Base-by-base conservation (phyloP, 306 rosid genomes). In the Ormosia emarginata region DNA sequence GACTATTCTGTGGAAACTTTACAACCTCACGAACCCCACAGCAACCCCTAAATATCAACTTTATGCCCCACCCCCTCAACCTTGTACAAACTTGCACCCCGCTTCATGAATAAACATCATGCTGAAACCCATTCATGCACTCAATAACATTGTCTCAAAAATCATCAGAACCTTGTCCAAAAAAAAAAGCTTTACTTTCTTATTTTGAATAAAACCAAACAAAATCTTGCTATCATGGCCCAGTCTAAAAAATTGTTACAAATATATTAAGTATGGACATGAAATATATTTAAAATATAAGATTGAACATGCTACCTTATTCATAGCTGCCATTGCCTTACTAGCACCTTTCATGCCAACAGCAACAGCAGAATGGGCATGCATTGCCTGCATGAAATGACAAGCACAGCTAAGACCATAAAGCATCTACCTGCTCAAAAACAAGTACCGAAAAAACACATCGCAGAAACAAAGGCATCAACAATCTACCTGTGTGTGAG, bases 311-410 rank as follows among this genome's bases (percentile, higher is more conserved):
- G 53, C 2, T 73, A 95, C 99, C 99, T 94, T 94, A 82, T 87
- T 96, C 92, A 94, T 90, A 61, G 98, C 93, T 49, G 88, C 17
- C 99, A 96, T 92, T 50, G 99, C 98, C 84, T 86, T 92, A 50
- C 83, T 88, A 81, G 99, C 98, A 53, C 99, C 96, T 85, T 96
- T 87, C 94, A 96, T 75, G 67, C 99, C 99, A 76, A 84, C 93
- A 17, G 98, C 97, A 91, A 96, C 98, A 57, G 99, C 92, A 57
- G 99, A 88, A 49, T 96, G 92, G 2, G 98, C 97, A 77, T 94
- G 86, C 93, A 94, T 86, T 18, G 99, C 95, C 99, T 96, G 92
- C 89, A 90, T 8, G 61, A 82, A 62, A 76, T 68, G 58, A 82
- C 4, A 74, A 75, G 32, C 43, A 69, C 62, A 24, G 37, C 73